A percentile compares a stretch with the other conserved stretches of the same genome.
phyloP scores from a whole-genome alignment of 352 stramenopile genomes.

The Phytopythium vexans region DNA sequence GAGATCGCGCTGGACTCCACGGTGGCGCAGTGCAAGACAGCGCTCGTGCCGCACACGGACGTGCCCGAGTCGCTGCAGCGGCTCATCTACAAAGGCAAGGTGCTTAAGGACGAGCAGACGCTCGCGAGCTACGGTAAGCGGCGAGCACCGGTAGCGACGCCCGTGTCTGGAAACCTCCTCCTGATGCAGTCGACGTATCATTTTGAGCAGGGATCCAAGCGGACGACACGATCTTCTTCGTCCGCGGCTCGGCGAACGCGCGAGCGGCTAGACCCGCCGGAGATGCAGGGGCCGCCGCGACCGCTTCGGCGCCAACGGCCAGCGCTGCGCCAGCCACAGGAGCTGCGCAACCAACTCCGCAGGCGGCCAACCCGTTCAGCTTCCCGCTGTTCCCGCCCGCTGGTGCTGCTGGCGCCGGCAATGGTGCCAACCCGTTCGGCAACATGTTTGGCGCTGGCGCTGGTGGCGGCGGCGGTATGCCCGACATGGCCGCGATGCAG shows the following conservation, averaged over 20 bases:
- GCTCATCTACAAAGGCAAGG: slow-evolving; percentile 89
- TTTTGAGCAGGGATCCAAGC: slow-evolving; percentile 52
- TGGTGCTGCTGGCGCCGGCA: slow-evolving; percentile 9
- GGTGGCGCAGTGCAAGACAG: slow-evolving; percentile 76
- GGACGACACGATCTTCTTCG: slow-evolving; percentile 84
- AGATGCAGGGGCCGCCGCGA: slow-evolving; percentile 11
- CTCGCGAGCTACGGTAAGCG: slow-evolving; percentile 73
- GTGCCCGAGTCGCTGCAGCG: slow-evolving; percentile 77
- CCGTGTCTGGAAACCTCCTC: neutral
- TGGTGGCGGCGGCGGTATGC: slow-evolving; percentile 28
- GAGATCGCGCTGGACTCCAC: slow-evolving; percentile 67
- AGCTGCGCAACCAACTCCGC: slow-evolving; percentile 1
- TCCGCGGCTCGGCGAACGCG: slow-evolving; percentile 56
- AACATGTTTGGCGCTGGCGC: slow-evolving; percentile 33
- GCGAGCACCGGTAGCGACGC: neutral
- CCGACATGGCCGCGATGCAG: slow-evolving; percentile 77
- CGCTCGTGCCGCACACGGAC: slow-evolving; percentile 62
- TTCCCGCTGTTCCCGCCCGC: slow-evolving; percentile 44
- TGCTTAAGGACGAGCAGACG: slow-evolving; percentile 88
- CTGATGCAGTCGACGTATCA: neutral
- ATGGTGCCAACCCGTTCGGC: slow-evolving; percentile 52
- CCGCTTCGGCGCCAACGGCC: slow-evolving; percentile 14
- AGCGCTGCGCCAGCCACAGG: slow-evolving; percentile 13
- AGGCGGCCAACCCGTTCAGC: slow-evolving; percentile 43
- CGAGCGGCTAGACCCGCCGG: slow-evolving; percentile 14